These are phyloP conservation scores for Backusella sp. DNA, from an alignment of 192 early-diverging fungal species.

Conservation along the genomic window DNA sequence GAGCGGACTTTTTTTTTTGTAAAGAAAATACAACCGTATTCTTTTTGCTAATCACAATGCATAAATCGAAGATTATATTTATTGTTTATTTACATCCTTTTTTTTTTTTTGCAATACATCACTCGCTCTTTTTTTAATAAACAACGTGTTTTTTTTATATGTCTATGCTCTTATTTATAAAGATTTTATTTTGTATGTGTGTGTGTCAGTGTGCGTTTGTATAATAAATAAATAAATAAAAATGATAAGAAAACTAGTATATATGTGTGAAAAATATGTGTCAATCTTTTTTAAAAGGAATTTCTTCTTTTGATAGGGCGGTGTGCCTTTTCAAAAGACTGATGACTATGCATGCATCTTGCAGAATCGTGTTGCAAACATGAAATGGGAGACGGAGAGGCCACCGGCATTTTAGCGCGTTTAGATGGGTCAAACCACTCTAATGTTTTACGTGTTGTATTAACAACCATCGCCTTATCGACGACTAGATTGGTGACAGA, in stretches of 20 bases:
- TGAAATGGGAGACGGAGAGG: not conserved
- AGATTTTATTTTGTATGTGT: not conserved
- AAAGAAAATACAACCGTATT: not conserved
- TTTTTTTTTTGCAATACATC: not conserved
- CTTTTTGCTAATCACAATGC: not conserved
- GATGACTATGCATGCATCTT: conserved; percentile 7
- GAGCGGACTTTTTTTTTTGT: conserved; percentile 2
- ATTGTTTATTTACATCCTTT: not conserved
- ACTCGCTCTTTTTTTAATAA: not conserved
- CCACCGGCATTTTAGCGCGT: not conserved
- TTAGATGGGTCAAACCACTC: not conserved
- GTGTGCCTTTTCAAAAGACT: not conserved
- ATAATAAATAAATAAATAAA: not conserved
- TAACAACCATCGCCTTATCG: not conserved
- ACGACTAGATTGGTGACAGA: conserved; percentile 8
- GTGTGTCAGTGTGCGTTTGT: not conserved
- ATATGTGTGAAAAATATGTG: conserved; percentile 10
- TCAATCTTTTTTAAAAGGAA: conserved; percentile 2
- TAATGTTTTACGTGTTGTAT: not conserved
- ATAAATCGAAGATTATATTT: not conserved
- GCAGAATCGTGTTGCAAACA: conserved; percentile 3
- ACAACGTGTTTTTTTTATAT: not conserved
- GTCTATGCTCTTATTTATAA: not conserved
- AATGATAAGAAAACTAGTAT: not conserved
- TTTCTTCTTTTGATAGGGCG: conserved; percentile 6